Base-by-base conservation (phyloP, 2,329 filamentous ascomycete species). In the Paecilomyces dactylethromorphus region DNA sequence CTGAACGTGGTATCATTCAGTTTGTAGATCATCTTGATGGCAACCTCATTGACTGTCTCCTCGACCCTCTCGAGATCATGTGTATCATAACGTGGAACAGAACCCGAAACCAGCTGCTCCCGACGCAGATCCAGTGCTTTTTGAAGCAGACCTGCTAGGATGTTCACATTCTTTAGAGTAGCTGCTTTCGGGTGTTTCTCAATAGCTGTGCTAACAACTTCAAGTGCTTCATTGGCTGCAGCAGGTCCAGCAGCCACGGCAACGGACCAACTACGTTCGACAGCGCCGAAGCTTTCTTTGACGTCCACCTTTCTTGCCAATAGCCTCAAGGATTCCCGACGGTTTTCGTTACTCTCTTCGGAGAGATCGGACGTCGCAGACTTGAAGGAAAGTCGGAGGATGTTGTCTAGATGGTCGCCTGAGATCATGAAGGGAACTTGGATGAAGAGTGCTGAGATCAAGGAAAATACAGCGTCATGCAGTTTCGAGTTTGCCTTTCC, bases 1-100 rank as follows among this genome's bases (percentile, higher is more conserved):
- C 92, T 84, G 85, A 99, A 99, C 0, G 89, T 86, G 0, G 89
- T 87, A 71, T 99, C 94, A 76, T 97, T 97, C 62, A 99, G 84
- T 80, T 97, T 97, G 79, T 96, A 91, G 57, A 96, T 89, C 87
- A 97, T 94, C 74, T 91, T 90, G 60, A 99, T 84, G 0, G 87
- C 85, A 12, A 89, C 85, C 10, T 88, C 84, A 69, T 91, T 88
- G 64, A 90, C 69, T 11, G 80, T 78, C 1, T 78, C 76, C 70
- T 96, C 91, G 12, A 91, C 79, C 50, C 79, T 72, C 1, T 83
- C 76, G 32, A 81, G 76, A 60, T 82, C 79, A 10, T 72, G 71
- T 26, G 75, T 71, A 22, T 84, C 79, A 56, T 83, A 77, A 21
- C 60, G 62, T 26, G 69, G 65, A 12, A 69, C 64, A 1, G 68